phyloP scores from a whole-genome alignment of 305 asterid genomes.

The Salvia sclarea region DNA sequence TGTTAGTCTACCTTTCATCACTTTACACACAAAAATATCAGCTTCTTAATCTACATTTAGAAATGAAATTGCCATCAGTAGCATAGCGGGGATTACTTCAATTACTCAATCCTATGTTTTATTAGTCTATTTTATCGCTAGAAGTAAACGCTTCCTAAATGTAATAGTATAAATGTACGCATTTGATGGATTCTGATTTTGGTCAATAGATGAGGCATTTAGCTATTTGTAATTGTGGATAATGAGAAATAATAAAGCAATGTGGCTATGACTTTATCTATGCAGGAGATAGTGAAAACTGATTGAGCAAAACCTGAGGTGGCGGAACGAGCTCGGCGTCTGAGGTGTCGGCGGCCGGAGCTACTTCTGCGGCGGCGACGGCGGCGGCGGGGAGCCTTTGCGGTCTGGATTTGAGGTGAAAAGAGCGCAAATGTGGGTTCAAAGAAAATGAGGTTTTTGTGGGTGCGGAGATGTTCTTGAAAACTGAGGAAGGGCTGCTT shows the following conservation, averaged over 20 bases:
- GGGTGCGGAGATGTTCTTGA: slow-evolving; percentile 40
- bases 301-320: slow-evolving; percentile 36
- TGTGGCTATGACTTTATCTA: not conserved
- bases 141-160: too few relatives aligned
- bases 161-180: too few relatives aligned
- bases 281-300: not conserved
- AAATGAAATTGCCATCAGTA: too few relatives aligned
- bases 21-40: too few relatives aligned
- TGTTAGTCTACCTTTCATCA: too few relatives aligned
- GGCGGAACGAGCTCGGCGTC: slow-evolving; percentile 29
- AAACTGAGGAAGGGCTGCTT: slow-evolving; percentile 40
- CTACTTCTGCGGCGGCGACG: slow-evolving; percentile 37
- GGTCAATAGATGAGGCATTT: not conserved
- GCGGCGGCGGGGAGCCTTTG: slow-evolving; percentile 44
- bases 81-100: too few relatives aligned
- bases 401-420: slow-evolving; percentile 36
- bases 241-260: slow-evolving; percentile 9
- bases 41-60: too few relatives aligned
- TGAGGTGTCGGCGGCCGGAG: slow-evolving; percentile 31
- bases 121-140: too few relatives aligned
- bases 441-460: slow-evolving; percentile 37
- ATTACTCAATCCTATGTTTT: too few relatives aligned
- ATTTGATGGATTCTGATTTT: not conserved
- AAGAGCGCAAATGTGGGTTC: slow-evolving; percentile 34
- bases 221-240: not conserved